phyloP scores from a whole-genome alignment of 257 asterid species.

The Solanum chiquidenum region DNA sequence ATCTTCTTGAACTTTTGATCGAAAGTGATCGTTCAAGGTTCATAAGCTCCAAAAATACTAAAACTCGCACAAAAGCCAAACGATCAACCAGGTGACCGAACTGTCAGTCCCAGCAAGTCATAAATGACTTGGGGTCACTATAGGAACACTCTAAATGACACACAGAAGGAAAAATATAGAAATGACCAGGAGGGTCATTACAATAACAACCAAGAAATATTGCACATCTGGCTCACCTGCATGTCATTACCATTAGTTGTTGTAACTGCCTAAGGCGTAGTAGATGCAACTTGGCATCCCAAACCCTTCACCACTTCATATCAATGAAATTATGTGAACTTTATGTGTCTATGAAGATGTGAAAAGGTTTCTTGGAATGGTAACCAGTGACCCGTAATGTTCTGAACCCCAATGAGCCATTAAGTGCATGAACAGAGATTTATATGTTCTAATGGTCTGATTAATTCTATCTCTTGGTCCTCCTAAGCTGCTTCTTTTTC shows the following conservation, averaged over 20 bases:
- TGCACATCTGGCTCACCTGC: not conserved
- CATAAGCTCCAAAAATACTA: no score
- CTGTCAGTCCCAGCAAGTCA: no score
- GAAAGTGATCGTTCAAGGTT: no score
- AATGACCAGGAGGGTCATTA: no score
- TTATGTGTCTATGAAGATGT: not conserved
- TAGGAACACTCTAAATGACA: no score
- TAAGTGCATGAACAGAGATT: not conserved
- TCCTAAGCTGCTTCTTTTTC: rapidly evolving
- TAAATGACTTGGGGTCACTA: no score
- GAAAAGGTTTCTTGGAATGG: not conserved
- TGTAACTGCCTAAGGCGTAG: not conserved
- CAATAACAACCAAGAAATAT: not conserved
- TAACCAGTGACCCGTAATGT: not conserved
- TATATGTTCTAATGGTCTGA: not conserved
- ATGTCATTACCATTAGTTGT: not conserved
- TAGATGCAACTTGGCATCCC: not conserved
- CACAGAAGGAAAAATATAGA: no score
- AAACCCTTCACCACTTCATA: not conserved
- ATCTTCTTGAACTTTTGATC: no score
- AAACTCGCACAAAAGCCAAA: no score
- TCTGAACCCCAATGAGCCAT: not conserved
- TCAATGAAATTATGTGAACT: not conserved
- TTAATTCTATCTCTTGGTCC: not conserved
- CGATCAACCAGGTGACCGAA: no score